Base-by-base conservation (phyloP, 805 yeast genomes). In the Yamadazyma scolyti region DNA sequence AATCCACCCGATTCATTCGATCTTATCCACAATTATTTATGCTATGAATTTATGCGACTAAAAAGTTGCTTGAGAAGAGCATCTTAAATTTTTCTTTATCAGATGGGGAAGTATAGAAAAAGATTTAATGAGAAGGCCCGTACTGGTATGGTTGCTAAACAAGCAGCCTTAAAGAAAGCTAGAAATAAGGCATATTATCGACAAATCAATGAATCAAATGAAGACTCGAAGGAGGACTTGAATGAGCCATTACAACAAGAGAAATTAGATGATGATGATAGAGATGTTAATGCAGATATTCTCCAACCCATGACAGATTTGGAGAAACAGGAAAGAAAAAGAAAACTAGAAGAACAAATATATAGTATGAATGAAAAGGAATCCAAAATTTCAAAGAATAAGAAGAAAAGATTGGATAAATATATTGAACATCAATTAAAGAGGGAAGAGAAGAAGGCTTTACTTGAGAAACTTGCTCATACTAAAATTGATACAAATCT, bases 371-470 rank as follows among this genome's bases (percentile, higher is more conserved):
- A 70, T 33, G 43, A 48, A 15, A 65, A 73, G 33, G 90, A 85
- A 37, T 50, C 79, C 9, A 87, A 87, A 49, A 56, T 84, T 21
- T 77, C 89, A 1, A 65, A 77, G 29, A 72, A 81, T 28, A 82
- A 90, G 64, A 74, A 69, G 67, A 73, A 83, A 61, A 63, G 97
- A 36, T 61, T 90, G 25, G 97, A 90, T 40, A 90, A 90, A 56
- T 90, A 87, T 56, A 87, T 90, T 22, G 95, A 88, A 36, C 95
- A 85, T 58, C 96, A 88, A 53, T 51, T 88, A 45, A 82, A 82
- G 48, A 67, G 94, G 50, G 95, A 90, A 54, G 97, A 90, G 58
- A 84, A 84, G 56, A 83, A 83, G 44, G 71, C 73, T 3, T 63
- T 90, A 32, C 62, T 90, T 25, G 78, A 81, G 42, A 88, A 87